These are phyloP conservation scores for Diaporthe vaccinii DNA, from an alignment of 2,329 filamentous ascomycete species.

Conservation along the genomic window DNA sequence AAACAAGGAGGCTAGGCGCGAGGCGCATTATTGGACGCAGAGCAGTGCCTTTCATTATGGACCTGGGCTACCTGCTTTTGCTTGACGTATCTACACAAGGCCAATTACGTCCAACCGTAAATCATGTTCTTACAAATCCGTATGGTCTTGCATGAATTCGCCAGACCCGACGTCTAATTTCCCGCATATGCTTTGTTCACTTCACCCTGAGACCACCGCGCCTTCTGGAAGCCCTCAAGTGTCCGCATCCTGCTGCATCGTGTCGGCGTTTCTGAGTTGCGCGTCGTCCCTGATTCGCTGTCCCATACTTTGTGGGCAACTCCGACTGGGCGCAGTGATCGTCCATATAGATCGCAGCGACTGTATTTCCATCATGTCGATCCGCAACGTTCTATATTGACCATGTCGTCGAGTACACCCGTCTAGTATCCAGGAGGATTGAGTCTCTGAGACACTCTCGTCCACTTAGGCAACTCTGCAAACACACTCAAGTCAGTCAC, in stretches of 20 bases:
- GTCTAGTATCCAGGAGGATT: conserved; percentile 93
- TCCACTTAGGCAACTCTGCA: conserved; percentile 90
- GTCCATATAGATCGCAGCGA: not conserved
- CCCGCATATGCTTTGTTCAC: too few species aligned
- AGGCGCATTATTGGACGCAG: conserved; percentile 16
- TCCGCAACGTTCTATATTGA: not conserved
- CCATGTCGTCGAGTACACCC: conserved; percentile 14
- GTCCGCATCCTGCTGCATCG: not conserved
- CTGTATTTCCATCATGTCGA: not conserved
- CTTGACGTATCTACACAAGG: conserved; percentile 16
- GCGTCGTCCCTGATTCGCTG: not conserved
- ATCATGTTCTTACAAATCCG: not conserved
- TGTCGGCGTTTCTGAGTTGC: not conserved
- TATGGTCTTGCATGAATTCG: not conserved
- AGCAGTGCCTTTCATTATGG: not conserved
- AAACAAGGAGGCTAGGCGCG: not conserved
- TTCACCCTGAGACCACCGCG: not conserved
- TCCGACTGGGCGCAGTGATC: not conserved
- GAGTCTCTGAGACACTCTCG: conserved; percentile 90
- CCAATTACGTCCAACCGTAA: not conserved
- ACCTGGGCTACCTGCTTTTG: not conserved
- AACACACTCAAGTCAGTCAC: conserved; percentile 33
- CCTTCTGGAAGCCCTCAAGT: not conserved
- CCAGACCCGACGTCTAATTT: not conserved
- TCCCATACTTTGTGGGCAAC: not conserved